Conservation (phyloP, 257 asterid species). For the Mentha longifolia region DNA sequence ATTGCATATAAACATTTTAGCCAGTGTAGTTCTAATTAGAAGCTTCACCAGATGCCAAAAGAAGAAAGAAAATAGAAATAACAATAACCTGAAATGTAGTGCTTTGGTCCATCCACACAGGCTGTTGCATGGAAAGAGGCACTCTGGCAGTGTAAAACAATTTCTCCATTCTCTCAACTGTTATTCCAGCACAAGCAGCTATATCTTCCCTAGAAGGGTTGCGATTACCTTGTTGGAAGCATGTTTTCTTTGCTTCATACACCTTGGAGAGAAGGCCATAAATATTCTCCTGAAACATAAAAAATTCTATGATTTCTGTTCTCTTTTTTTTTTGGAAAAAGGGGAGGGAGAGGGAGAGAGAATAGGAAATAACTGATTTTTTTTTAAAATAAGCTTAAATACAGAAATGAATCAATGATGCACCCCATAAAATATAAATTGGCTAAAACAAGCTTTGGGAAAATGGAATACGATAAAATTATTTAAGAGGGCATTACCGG, state of each 20-base stretch:
- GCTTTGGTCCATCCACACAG: constrained; percentile 75
- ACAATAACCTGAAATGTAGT: constrained; percentile 55
- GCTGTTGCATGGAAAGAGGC: constrained; percentile 83
- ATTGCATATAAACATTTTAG: background rate
- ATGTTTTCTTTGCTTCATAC: constrained; percentile 63
- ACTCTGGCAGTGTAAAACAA: constrained; percentile 61
- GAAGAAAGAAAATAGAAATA: background rate
- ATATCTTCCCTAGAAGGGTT: constrained; percentile 74
- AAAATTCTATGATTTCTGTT: constrained; percentile 24
- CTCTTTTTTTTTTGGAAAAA: background rate
- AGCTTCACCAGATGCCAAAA: constrained; percentile 11
- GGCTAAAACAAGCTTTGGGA: constrained; percentile 1
- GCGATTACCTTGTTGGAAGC: constrained; percentile 63
- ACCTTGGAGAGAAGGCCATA: constrained; percentile 78
- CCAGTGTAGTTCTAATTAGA: background rate
- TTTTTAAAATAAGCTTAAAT: no score
- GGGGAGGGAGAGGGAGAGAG: background rate
- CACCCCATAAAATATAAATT: background rate
- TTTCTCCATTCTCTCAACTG: constrained; percentile 70
- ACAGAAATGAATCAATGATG: no score
- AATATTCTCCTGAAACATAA: constrained; percentile 70
- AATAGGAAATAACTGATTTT: background rate
- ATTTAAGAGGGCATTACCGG: constrained; percentile 63
- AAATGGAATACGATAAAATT: constrained; percentile 28
- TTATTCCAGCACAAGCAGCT: constrained; percentile 69